Evolutionary conservation across 805 yeast species (phyloP), one percentile per base, ranked within the genome.

Genomic region (Candida stauntonica): DNA sequence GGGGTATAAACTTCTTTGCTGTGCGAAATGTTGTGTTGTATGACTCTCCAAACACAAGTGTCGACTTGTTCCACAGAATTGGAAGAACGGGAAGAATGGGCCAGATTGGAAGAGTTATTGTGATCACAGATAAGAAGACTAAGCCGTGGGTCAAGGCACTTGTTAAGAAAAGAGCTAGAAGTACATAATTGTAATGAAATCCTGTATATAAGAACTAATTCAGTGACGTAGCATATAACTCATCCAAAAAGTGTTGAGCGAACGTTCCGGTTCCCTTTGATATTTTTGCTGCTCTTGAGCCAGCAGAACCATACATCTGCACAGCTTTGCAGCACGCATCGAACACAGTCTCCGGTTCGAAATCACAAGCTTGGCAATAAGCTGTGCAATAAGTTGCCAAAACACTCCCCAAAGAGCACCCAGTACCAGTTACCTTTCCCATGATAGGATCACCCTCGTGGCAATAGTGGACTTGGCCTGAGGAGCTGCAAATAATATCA

Each of bases 31-130:
- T 91, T 11, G 70, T 91, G 19, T 63, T 93, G 35, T 82, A 81
- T 65, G 97, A 91, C 55, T 76, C 88, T 31, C 99, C 99, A 5
- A 73, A 74, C 37, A 80, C 83, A 5, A 76, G 96, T 0, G 80
- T 86, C 15, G 98, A 91, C 61, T 67, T 91, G 43, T 78, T 91
- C 16, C 98, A 91, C 58, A 69, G 99, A 45, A 82, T 86, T 1
- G 99, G 99, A 2, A 75, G 99, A 63, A 91, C 97, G 0, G 97
- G 96, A 3, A 67, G 99, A 58, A 81, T 89, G 84, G 85, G 83
- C 31, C 87, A 82, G 54, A 71, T 82, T 26, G 99, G 99, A 12
- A 72, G 96, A 44, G 96, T 86, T 2, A 81, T 87, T 46, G 66
- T 93, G 53, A 76, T 91, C 36, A 81, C 82, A 19, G 82, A 80